Evolutionary conservation across 2,329 filamentous ascomycete species (phyloP).

Genomic region (Pseudogymnoascus sp.): DNA sequence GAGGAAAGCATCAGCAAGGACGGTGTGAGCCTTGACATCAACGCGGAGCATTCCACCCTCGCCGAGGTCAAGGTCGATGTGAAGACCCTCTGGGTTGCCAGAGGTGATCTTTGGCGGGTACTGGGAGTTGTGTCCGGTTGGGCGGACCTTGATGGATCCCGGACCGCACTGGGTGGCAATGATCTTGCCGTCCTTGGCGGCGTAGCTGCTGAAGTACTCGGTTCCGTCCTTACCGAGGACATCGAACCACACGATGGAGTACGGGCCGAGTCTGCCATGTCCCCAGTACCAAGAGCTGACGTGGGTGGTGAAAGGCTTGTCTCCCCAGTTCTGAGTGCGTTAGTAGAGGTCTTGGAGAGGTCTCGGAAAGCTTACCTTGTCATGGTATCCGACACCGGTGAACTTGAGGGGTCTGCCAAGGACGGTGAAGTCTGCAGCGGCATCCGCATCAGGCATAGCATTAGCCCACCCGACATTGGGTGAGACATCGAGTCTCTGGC

Average conservation of each 20-base stretch:
- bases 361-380: slow-evolving; percentile 30
- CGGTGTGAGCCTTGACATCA: background rate
- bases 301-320: slow-evolving; percentile 29
- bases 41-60: background rate
- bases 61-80: slow-evolving; percentile 1
- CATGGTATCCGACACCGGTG: slow-evolving; percentile 37
- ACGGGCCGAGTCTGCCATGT: slow-evolving; percentile 35
- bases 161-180: slow-evolving; percentile 25
- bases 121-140: slow-evolving; percentile 14
- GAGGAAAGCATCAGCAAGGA: slow-evolving; percentile 1
- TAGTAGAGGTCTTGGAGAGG: background rate
- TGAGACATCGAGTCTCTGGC: slow-evolving; percentile 22
- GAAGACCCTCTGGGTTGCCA: background rate
- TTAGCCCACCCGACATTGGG: slow-evolving; percentile 35
- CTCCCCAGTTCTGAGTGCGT: slow-evolving; percentile 35
- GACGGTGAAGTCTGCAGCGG: slow-evolving; percentile 22
- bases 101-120: slow-evolving; percentile 16
- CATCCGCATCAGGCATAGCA: slow-evolving; percentile 31
- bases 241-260: slow-evolving; percentile 40
- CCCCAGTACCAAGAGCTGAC: slow-evolving; percentile 39
- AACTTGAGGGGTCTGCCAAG: slow-evolving; percentile 29
- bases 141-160: slow-evolving; percentile 18
- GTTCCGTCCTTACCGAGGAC: slow-evolving; percentile 23
- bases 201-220: slow-evolving; percentile 26
- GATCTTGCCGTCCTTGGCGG: slow-evolving; percentile 26